Percentiles rank a stretch among this genome's conserved stretches.
Evolutionary conservation across 176 grass and related monocot species (phyloP).

Genomic region (Oryza meridionalis): DNA sequence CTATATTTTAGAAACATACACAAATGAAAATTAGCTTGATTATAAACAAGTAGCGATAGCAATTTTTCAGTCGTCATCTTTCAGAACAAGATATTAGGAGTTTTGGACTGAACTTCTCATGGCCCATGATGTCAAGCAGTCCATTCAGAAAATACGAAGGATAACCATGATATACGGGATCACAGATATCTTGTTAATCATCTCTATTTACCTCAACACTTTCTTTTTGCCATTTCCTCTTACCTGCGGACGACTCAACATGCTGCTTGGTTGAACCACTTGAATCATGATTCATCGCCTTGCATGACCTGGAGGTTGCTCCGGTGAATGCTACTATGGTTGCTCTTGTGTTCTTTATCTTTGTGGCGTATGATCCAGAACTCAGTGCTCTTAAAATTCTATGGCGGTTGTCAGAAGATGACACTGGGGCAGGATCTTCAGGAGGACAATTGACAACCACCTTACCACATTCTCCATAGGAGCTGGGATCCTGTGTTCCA

Average conservation of each 20-base stretch:
- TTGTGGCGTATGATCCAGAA: neutral
- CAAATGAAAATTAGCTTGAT: neutral
- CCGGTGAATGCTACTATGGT: neutral
- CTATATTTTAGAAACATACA: neutral
- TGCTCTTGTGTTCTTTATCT: neutral
- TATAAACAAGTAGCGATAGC: too few species aligned
- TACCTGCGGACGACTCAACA: neutral
- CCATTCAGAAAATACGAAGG: neutral
- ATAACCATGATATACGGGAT: neutral
- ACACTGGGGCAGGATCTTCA: neutral
- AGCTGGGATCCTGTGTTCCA: neutral
- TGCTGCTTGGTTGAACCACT: neutral
- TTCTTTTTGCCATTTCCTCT: neutral
- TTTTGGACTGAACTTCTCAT: neutral
- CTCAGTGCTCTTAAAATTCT: neutral
- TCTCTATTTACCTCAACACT: neutral
- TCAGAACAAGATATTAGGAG: neutral
- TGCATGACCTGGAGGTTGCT: neutral
- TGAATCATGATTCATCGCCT: neutral
- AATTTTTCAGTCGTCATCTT: too few species aligned
- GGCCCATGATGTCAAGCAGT: neutral
- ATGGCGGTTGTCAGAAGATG: neutral
- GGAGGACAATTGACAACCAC: too few species aligned
- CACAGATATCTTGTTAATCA: neutral
- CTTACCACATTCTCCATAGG: neutral